Base-by-base conservation (phyloP, 2,329 filamentous ascomycete species). In the Phyllosticta paracitricarpa region DNA sequence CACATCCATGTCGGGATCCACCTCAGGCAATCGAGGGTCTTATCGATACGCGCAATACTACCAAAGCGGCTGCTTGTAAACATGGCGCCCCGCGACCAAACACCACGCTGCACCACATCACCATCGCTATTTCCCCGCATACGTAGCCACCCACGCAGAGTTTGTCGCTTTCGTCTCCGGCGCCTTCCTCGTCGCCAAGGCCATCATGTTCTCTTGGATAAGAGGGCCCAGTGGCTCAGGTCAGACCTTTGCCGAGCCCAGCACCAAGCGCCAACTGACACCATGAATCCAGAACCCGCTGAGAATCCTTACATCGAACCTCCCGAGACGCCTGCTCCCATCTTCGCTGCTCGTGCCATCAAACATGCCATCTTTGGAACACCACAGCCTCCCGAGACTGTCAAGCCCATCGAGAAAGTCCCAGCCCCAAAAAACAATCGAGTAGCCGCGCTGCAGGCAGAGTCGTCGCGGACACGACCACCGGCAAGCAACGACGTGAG, bases 301-400 rank as follows among this genome's bases (percentile, higher is more conserved):
- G 57, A 62, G 10, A 40, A 56, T n/a, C 56, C 57, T 2, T 58
- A 62, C 35, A 17, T 59, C 28, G 83, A 86, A 52, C 75, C 81
- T 6, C 84, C 84, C 57, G 83, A 86, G 65, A 87, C 85, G 1
- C 85, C 85, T 8, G 85, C 84, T 55, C 84, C 84, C 55, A 78
- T 87, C 24, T 88, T 88, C 69, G 84, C 84, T 19, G 81, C 86
- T 61, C 84, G 85, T 67, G 85, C 85, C 17, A 85, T 87, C 72
- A 85, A 83, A 67, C 83, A 84, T 63, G 82, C 83, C 53, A 73
- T 88, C 61, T 87, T 85, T 72, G 84, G 84, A 26, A 87, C 84
- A 0, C 84, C 84, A 14, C 79, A 80, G 24, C 79, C 79, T 10
- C 75, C 79, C 51, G 77, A 81, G 30, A 58, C 56, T n/a, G 33